Evolutionary conservation across 1,284 basidiomycete species (phyloP).

Genomic region (Leucoagaricus sp.): DNA sequence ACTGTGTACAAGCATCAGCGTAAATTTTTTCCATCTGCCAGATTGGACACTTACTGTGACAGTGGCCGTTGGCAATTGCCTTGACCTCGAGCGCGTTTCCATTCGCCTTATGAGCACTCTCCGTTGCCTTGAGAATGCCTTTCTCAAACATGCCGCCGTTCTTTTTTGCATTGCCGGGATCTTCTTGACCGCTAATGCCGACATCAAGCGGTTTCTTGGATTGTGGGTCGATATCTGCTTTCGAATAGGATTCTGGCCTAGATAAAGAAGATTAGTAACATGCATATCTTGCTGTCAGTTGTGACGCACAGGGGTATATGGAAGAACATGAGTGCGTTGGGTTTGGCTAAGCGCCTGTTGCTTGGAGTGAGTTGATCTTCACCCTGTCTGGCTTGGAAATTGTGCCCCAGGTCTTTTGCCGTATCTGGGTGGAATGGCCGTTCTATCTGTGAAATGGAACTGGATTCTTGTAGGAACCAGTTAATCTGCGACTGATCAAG

Average conservation of each 20-base stretch:
- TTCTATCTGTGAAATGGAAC: conserved; percentile 69
- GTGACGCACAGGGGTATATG: conserved; percentile 85
- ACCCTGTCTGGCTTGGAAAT: conserved; percentile 56
- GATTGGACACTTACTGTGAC: conserved; percentile 58
- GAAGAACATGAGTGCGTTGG: conserved; percentile 94
- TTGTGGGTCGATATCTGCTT: conserved; percentile 57
- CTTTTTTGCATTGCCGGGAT: conserved; percentile 63
- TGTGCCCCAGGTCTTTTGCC: conserved; percentile 61
- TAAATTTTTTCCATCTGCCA: conserved; percentile 15
- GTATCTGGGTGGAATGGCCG: conserved; percentile 82
- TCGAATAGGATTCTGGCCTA: conserved; percentile 62
- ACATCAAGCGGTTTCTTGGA: conserved; percentile 65
- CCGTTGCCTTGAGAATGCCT: conserved; percentile 67
- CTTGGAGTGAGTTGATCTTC: conserved; percentile 55
- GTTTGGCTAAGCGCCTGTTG: conserved; percentile 71
- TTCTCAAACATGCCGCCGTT: conserved; percentile 84
- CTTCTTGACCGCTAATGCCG: conserved; percentile 64
- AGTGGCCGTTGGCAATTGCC: conserved; percentile 85
- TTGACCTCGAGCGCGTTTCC: conserved; percentile 70
- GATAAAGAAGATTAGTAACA: conserved; percentile 12
- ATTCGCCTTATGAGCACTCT: conserved; percentile 58
- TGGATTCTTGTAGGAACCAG: conserved; percentile 85
- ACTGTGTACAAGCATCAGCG: conserved; percentile 42
- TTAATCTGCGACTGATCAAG: conserved; percentile 70
- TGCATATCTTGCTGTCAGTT: conserved; percentile 2